Conservation (phyloP, 2,329 filamentous ascomycete species). For the Pseudocercospora macadamiae region DNA sequence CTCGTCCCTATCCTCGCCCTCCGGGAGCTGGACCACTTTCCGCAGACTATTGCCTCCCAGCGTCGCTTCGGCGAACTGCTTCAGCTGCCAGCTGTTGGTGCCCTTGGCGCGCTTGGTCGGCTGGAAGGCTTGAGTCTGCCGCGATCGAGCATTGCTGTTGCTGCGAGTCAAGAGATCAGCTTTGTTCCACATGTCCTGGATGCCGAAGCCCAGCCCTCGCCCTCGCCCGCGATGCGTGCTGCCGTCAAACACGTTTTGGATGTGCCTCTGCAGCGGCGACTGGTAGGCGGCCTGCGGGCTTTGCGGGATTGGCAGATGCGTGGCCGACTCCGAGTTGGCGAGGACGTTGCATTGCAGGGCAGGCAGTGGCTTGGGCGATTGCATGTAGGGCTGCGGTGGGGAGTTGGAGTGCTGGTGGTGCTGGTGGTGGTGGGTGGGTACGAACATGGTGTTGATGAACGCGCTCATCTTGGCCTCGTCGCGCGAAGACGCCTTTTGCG, state of each 20-base stretch:
- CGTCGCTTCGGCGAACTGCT: constrained; percentile 97
- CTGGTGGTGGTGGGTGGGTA: constrained; percentile 38
- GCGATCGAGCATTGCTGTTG: constrained; percentile 54
- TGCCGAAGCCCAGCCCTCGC: constrained; percentile 28
- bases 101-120: constrained; percentile 83
- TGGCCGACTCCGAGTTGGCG: constrained; percentile 46
- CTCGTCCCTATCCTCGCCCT: constrained; percentile 96
- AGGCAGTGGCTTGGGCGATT: constrained; percentile 43
- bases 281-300: constrained; percentile 37
- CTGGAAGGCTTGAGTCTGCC: constrained; percentile 88
- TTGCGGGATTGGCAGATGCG: constrained; percentile 33
- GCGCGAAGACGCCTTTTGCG: background rate
- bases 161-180: constrained; percentile 44
- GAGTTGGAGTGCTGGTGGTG: constrained; percentile 30
- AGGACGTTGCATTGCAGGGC: constrained; percentile 48
- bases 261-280: constrained; percentile 39
- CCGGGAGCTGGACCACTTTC: constrained; percentile 94
- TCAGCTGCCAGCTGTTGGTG: constrained; percentile 87
- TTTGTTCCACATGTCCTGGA: constrained; percentile 30
- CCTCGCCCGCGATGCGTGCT: constrained; percentile 23
- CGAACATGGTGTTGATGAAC: constrained; percentile 81
- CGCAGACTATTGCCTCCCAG: constrained; percentile 90
- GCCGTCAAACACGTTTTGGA: constrained; percentile 33
- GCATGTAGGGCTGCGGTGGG: constrained; percentile 40
- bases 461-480: constrained; percentile 63